Percentiles rank a stretch among this genome's conserved stretches.
These are phyloP conservation scores for Tetrahymena malaccensis DNA, from an alignment of 73 alveolate species.

Conservation along the genomic window DNA sequence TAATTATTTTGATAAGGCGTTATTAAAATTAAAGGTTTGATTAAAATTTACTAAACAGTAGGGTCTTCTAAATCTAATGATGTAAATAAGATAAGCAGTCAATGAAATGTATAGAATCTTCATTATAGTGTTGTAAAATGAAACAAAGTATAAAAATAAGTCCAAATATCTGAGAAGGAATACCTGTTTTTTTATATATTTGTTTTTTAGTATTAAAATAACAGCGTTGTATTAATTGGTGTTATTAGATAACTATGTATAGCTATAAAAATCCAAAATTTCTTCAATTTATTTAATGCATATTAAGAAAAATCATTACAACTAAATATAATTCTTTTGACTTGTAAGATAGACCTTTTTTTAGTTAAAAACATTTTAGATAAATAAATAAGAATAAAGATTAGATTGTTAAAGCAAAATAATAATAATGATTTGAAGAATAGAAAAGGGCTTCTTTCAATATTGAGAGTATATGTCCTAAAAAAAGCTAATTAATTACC, in stretches of 20 bases:
- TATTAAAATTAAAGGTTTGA: background rate
- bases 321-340: constrained; percentile 84
- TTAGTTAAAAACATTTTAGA: background rate
- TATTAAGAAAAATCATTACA: background rate
- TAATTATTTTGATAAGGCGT: background rate
- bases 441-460: too few species aligned
- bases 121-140: constrained; percentile 79
- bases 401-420: too few species aligned
- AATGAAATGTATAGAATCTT: constrained; percentile 64
- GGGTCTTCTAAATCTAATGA: constrained; percentile 72
- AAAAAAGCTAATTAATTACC: constrained; percentile 29
- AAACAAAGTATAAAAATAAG: constrained; percentile 75
- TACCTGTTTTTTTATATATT: background rate
- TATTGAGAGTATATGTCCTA: too few species aligned
- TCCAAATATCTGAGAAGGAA: constrained; percentile 74
- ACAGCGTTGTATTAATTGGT: background rate
- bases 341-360: constrained; percentile 75
- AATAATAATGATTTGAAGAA: too few species aligned
- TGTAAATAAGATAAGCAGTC: constrained; percentile 63
- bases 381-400: background rate
- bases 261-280: background rate
- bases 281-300: background rate
- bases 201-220: background rate
- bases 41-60: constrained; percentile 54
- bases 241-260: background rate